These are phyloP conservation scores for Ustilago bromivora DNA, from an alignment of 1,284 basidiomycete species.

Conservation along the genomic window DNA sequence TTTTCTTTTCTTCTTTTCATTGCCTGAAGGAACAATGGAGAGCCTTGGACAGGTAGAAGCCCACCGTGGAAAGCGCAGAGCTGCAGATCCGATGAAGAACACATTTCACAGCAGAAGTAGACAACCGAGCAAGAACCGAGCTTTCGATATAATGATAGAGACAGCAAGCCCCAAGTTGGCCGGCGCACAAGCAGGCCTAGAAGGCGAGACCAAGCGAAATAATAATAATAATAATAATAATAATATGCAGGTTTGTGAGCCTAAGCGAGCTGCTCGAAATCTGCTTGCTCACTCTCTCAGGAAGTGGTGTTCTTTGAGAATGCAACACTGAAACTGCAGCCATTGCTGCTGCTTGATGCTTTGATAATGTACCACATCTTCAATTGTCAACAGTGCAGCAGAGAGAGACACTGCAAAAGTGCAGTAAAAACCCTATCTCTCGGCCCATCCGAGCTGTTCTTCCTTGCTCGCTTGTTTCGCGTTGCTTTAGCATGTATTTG, in stretches of 20 bases:
- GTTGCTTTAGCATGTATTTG: background rate
- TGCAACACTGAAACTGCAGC: constrained; percentile 5
- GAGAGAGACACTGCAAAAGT: background rate
- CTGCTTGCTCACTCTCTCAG: background rate
- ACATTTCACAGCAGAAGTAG: too few relatives aligned
- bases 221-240: background rate
- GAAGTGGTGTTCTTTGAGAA: background rate
- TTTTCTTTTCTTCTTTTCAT: too few relatives aligned
- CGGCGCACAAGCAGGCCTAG: background rate
- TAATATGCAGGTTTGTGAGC: constrained; percentile 1
- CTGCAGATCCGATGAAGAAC: background rate
- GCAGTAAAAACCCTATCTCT: background rate
- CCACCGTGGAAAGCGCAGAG: background rate
- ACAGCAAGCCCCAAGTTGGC: background rate
- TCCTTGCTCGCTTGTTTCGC: background rate
- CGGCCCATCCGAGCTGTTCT: background rate
- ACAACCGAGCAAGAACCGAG: too few relatives aligned
- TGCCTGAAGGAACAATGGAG: background rate
- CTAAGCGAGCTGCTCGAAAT: constrained; percentile 2
- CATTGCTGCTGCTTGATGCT: background rate
- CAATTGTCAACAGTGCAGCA: too few relatives aligned
- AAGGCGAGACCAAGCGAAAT: background rate
- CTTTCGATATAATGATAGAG: background rate
- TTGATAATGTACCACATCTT: too few relatives aligned
- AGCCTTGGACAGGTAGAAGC: background rate